Percentiles rank a stretch among this genome's conserved stretches.
phyloP scores from a whole-genome alignment of 805 yeast genomes.

The Candida khao-thaluensis region DNA sequence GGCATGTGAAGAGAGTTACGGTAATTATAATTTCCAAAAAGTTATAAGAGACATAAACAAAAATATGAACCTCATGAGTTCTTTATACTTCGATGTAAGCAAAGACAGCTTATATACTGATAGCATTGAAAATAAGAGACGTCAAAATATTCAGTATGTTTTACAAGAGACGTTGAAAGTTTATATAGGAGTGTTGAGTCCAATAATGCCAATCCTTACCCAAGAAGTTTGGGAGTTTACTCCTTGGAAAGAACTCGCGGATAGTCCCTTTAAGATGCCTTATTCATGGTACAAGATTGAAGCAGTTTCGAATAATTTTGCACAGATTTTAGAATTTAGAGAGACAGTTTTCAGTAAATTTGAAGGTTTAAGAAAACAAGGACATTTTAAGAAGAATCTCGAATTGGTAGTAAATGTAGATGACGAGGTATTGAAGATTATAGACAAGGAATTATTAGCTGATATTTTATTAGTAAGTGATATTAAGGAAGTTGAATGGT shows the following conservation, averaged over 20 bases:
- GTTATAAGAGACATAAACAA: conserved; percentile 66
- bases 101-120: conserved; percentile 88
- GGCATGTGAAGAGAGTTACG: conserved; percentile 45
- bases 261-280: conserved; percentile 50
- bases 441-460: conserved; percentile 22
- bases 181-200: conserved; percentile 69
- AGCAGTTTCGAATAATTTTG: conserved; percentile 46
- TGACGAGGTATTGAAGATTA: not conserved
- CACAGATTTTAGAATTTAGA: conserved; percentile 45
- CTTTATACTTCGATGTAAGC: conserved; percentile 80
- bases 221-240: conserved; percentile 84
- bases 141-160: conserved; percentile 67
- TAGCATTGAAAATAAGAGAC: conserved; percentile 38
- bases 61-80: conserved; percentile 76
- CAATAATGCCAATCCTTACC: conserved; percentile 77
- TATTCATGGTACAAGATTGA: conserved; percentile 39
- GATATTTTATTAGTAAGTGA: conserved; percentile 65
- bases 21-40: conserved; percentile 62
- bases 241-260: conserved; percentile 29
- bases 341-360: conserved; percentile 49
- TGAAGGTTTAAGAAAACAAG: conserved; percentile 56
- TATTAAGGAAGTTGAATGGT: conserved; percentile 29
- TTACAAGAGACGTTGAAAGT: conserved; percentile 56
- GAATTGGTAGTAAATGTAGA: conserved; percentile 49
- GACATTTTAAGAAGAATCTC: conserved; percentile 54